Conservation (phyloP, 768 basidiomycete species). For the Hydnomerulius pinastri region DNA sequence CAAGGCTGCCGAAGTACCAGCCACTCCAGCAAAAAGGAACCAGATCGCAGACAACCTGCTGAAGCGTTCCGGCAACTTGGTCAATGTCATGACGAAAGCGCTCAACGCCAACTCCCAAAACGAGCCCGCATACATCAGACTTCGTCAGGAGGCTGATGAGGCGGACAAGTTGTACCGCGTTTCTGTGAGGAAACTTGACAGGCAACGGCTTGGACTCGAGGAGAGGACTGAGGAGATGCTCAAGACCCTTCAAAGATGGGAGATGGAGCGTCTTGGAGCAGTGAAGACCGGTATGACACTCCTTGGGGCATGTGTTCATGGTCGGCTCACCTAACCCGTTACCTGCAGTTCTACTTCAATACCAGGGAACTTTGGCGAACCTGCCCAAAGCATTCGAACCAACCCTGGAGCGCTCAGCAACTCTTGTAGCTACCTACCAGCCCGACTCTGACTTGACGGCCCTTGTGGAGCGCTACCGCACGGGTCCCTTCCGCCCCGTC, state of each 20-base stretch:
- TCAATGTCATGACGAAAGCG: slow-evolving; percentile 73
- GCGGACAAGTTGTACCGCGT: slow-evolving; percentile 81
- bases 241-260: slow-evolving; percentile 82
- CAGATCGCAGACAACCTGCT: slow-evolving; percentile 56
- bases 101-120: slow-evolving; percentile 46
- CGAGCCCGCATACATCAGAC: slow-evolving; percentile 70
- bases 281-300: slow-evolving; percentile 72
- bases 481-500: slow-evolving; percentile 87
- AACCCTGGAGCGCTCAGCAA: slow-evolving; percentile 67
- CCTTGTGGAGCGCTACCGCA: slow-evolving; percentile 89
- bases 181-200: slow-evolving; percentile 79
- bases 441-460: slow-evolving; percentile 86
- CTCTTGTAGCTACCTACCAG: slow-evolving; percentile 80
- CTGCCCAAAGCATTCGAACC: slow-evolving; percentile 68
- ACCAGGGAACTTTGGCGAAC: slow-evolving; percentile 76
- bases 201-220: slow-evolving; percentile 83
- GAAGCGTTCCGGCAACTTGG: slow-evolving; percentile 69
- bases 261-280: slow-evolving; percentile 77
- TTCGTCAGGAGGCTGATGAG: slow-evolving; percentile 76
- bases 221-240: slow-evolving; percentile 83
- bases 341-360: slow-evolving; percentile 75
- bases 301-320: not conserved
- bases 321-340: not conserved
- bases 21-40: slow-evolving; percentile 28
- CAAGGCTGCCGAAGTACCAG: slow-evolving; percentile 23